These are phyloP conservation scores for Myriangium duriaei DNA, from an alignment of 2,329 filamentous ascomycete genomes.

Conservation along the genomic window DNA sequence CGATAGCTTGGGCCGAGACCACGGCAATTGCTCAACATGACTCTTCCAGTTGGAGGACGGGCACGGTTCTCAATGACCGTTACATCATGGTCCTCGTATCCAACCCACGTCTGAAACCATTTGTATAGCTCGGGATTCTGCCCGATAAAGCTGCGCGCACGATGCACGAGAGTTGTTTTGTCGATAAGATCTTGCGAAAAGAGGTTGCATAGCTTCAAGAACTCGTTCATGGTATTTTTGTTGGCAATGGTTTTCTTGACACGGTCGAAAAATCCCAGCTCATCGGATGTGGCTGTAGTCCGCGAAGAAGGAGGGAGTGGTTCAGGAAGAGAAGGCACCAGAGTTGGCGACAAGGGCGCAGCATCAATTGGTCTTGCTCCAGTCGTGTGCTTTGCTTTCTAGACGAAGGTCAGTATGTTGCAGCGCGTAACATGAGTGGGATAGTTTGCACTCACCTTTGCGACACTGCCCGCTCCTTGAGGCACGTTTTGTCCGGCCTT, in stretches of 20 bases:
- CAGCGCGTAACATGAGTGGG: not conserved
- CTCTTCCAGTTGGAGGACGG: constrained; percentile 60
- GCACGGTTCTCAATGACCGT: constrained; percentile 68
- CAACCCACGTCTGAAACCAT: constrained; percentile 77
- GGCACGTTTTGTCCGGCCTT: not conserved
- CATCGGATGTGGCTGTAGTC: constrained; percentile 65
- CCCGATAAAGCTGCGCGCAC: constrained; percentile 75
- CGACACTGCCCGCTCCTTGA: constrained; percentile 2
- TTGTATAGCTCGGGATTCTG: constrained; percentile 77
- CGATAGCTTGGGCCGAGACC: constrained; percentile 94
- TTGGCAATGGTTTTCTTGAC: constrained; percentile 95
- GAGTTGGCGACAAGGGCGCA: constrained; percentile 63
- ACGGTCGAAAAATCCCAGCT: constrained; percentile 86
- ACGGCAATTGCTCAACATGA: constrained; percentile 91
- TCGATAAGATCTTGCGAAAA: constrained; percentile 91
- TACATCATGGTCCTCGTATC: constrained; percentile 57
- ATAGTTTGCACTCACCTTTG: constrained; percentile 1
- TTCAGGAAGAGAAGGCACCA: constrained; percentile 79
- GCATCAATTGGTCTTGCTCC: constrained; percentile 43
- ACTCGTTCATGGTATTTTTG: constrained; percentile 85
- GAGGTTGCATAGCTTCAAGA: constrained; percentile 91
- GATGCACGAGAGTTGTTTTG: constrained; percentile 66
- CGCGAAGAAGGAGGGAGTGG: constrained; percentile 67
- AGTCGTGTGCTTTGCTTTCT: constrained; percentile 66
- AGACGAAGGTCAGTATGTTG: constrained; percentile 18